phyloP scores from a whole-genome alignment of 371 early-diverging fungal species.

The Syncephalastrum racemosum region DNA sequence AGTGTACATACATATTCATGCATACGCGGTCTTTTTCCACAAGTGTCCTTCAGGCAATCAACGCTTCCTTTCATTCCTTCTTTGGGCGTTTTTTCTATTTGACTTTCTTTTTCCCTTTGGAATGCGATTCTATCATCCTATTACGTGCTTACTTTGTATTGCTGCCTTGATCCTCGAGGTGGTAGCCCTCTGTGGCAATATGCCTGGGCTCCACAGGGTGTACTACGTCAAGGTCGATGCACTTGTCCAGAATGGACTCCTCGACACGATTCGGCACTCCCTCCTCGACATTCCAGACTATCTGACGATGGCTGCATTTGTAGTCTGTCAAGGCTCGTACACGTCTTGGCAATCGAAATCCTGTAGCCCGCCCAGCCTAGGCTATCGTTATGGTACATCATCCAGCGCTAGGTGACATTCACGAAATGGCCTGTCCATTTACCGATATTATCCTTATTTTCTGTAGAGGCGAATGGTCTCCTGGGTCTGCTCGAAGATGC shows the following conservation, averaged over 20 bases:
- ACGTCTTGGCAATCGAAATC: not conserved
- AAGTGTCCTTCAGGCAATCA: no score
- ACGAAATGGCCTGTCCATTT: not conserved
- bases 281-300: conserved; percentile 14
- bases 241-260: not conserved
- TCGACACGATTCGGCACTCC: conserved; percentile 10
- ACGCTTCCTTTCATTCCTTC: not conserved
- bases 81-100: not conserved
- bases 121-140: conserved; percentile 4
- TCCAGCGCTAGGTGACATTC: not conserved
- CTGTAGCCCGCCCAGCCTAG: conserved; percentile 12
- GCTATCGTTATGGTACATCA: conserved; percentile 16
- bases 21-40: no score
- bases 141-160: conserved; percentile 10
- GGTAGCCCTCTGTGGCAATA: conserved; percentile 16
- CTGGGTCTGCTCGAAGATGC: conserved; percentile 8
- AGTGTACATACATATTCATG: no score
- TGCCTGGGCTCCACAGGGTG: conserved; percentile 11
- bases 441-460: not conserved
- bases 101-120: not conserved
- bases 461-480: conserved; percentile 10
- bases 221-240: conserved; percentile 19
- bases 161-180: conserved; percentile 15
- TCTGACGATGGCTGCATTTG: conserved; percentile 16
- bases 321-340: conserved; percentile 11